Conservation (phyloP, 768 basidiomycete species). For the Leucogyrophana mollusca region DNA sequence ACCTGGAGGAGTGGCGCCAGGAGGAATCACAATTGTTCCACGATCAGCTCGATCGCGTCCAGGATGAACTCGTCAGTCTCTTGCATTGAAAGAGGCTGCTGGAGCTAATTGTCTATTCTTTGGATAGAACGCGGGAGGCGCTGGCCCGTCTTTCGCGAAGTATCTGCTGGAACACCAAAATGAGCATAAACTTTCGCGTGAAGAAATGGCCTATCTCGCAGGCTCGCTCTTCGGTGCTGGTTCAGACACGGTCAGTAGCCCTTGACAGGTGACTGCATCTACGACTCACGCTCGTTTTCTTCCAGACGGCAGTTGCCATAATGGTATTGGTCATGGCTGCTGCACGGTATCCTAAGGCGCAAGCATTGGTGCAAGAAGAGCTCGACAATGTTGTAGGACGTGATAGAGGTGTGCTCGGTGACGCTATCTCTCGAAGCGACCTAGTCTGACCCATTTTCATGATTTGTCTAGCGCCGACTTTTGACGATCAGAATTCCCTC, state of each 20-base stretch:
- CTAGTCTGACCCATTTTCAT: no score
- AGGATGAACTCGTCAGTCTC: conserved; percentile 38
- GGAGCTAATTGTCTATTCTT: conserved; percentile 25
- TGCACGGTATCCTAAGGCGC: conserved; percentile 52
- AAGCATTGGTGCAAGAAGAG: conserved; percentile 50
- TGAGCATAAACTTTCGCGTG: conserved; percentile 51
- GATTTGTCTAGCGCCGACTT: conserved; percentile 36
- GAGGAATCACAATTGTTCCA: conserved; percentile 59
- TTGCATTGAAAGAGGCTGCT: not conserved
- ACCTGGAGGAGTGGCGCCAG: conserved; percentile 52
- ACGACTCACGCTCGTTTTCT: not conserved
- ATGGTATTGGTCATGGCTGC: conserved; percentile 58
- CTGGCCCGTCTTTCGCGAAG: conserved; percentile 48
- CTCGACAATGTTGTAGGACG: conserved; percentile 52
- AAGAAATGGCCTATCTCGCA: conserved; percentile 61
- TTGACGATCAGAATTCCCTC: conserved; percentile 35
- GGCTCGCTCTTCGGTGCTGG: conserved; percentile 69
- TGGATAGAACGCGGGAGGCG: conserved; percentile 19
- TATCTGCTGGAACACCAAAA: conserved; percentile 57
- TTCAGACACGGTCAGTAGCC: conserved; percentile 48
- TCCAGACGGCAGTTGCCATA: conserved; percentile 53
- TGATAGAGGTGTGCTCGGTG: conserved; percentile 26
- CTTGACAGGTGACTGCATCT: not conserved
- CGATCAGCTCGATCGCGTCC: conserved; percentile 46
- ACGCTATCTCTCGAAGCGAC: not conserved